Evolutionary conservation across 1,139 yeast genomes (phyloP).

Genomic region (Zygosaccharomyces sapae): DNA sequence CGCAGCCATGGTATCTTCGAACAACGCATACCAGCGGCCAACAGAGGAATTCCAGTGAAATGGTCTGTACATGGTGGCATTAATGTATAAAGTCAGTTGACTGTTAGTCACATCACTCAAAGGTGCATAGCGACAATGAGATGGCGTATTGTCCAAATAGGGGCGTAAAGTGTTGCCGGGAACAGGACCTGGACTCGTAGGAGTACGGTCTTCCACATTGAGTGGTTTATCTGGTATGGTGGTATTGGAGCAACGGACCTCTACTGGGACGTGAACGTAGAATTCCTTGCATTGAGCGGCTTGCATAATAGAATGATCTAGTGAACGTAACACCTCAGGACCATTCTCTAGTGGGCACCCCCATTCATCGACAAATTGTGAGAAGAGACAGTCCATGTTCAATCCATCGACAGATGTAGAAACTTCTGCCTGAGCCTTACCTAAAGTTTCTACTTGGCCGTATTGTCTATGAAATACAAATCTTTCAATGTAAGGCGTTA

Average conservation of each 20-base stretch:
- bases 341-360: slow-evolving; percentile 82
- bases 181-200: slow-evolving; percentile 65
- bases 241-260: slow-evolving; percentile 88
- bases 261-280: slow-evolving; percentile 93
- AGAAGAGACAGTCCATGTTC: slow-evolving; percentile 92
- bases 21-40: slow-evolving; percentile 75
- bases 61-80: slow-evolving; percentile 95
- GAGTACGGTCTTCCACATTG: slow-evolving; percentile 39
- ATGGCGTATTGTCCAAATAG: slow-evolving; percentile 72
- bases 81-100: slow-evolving; percentile 79
- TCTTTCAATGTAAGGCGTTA: slow-evolving; percentile 79
- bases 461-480: slow-evolving; percentile 84
- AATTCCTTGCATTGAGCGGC: slow-evolving; percentile 61
- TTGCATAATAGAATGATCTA: slow-evolving; percentile 55
- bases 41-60: slow-evolving; percentile 71
- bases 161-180: slow-evolving; percentile 84
- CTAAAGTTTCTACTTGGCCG: slow-evolving; percentile 67
- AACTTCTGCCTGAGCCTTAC: slow-evolving; percentile 64
- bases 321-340: slow-evolving; percentile 59
- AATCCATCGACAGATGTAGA: slow-evolving; percentile 81
- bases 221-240: slow-evolving; percentile 47
- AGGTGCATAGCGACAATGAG: slow-evolving; percentile 50
- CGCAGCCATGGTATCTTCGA: slow-evolving; percentile 69
- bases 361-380: slow-evolving; percentile 97
- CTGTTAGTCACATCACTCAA: slow-evolving; percentile 58